Percentiles rank a stretch among this genome's conserved stretches.
Evolutionary conservation across 192 early-diverging fungal species (phyloP).

Genomic region (Coemansia sp.): DNA sequence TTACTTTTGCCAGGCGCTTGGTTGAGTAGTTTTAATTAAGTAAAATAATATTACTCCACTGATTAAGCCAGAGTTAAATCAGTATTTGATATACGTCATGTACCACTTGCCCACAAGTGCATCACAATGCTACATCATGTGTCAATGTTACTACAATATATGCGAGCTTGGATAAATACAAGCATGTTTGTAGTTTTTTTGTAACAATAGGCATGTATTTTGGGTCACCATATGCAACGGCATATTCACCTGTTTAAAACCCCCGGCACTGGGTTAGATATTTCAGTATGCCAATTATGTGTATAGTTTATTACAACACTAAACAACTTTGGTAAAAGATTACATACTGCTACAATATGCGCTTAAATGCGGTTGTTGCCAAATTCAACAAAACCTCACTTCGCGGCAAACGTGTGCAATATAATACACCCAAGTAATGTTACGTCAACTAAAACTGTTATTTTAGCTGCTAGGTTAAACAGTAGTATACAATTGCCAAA

Average conservation of each 20-base stretch:
- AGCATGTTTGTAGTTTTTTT: not conserved
- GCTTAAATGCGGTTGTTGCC: not conserved
- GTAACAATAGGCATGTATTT: slow-evolving; percentile 18
- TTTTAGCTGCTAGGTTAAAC: too few species aligned
- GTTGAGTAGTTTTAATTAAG: too few species aligned
- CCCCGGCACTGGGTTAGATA: not conserved
- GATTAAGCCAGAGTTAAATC: not conserved
- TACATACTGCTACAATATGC: not conserved
- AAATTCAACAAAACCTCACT: too few species aligned
- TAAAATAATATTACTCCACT: too few species aligned
- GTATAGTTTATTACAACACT: not conserved
- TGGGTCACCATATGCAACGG: not conserved
- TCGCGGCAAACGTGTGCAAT: not conserved
- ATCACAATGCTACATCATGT: not conserved
- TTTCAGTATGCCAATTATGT: not conserved
- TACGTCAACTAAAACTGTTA: too few species aligned
- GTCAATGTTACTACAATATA: not conserved
- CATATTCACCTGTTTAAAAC: not conserved
- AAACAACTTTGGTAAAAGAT: slow-evolving; percentile 19
- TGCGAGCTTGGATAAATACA: slow-evolving; percentile 23
- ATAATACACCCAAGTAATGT: too few species aligned
- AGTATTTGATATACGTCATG: not conserved
- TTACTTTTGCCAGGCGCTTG: too few species aligned
- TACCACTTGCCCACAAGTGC: not conserved
- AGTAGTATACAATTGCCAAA: too few species aligned